Conservation (phyloP, 1,284 basidiomycete species). For the Veloboletus limbatus region DNA sequence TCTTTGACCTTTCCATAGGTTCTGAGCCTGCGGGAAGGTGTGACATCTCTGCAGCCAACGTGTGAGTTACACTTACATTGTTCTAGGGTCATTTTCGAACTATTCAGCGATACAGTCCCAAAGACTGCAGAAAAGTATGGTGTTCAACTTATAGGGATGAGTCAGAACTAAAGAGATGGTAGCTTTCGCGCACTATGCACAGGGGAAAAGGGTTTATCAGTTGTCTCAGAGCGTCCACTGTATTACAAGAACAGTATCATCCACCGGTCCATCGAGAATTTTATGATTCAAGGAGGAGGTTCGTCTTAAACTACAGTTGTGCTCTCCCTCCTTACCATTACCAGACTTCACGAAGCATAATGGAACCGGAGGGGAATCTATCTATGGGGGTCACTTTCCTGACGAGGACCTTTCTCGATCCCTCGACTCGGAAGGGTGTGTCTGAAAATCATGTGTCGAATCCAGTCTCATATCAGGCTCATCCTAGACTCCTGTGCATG, state of each 20-base stretch:
- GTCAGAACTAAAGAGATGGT: constrained; percentile 11
- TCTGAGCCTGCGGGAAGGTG: constrained; percentile 58
- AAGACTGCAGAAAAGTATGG: constrained; percentile 84
- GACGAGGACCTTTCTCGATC: constrained; percentile 74
- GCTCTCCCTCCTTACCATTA: constrained; percentile 2
- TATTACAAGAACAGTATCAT: constrained; percentile 82
- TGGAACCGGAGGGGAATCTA: constrained; percentile 81
- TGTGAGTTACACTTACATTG: constrained; percentile 2
- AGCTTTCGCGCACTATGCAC: constrained; percentile 90
- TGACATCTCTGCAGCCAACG: not conserved
- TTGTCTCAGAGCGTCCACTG: constrained; percentile 60
- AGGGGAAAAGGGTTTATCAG: constrained; percentile 77
- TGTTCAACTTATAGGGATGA: not conserved
- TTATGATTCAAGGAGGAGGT: constrained; percentile 89
- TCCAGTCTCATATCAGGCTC: not conserved
- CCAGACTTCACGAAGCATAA: constrained; percentile 75
- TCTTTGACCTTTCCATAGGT: constrained; percentile 64
- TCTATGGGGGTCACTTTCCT: constrained; percentile 71
- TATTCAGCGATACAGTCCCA: constrained; percentile 74
- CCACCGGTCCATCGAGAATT: constrained; percentile 78
- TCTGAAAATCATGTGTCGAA: constrained; percentile 8
- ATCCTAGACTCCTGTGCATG: constrained; percentile 69
- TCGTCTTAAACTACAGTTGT: not conserved
- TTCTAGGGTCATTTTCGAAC: constrained; percentile 73
- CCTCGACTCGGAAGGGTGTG: constrained; percentile 61